Conservation (phyloP, 352 stramenopile species). For the Phytophthora melonis region DNA sequence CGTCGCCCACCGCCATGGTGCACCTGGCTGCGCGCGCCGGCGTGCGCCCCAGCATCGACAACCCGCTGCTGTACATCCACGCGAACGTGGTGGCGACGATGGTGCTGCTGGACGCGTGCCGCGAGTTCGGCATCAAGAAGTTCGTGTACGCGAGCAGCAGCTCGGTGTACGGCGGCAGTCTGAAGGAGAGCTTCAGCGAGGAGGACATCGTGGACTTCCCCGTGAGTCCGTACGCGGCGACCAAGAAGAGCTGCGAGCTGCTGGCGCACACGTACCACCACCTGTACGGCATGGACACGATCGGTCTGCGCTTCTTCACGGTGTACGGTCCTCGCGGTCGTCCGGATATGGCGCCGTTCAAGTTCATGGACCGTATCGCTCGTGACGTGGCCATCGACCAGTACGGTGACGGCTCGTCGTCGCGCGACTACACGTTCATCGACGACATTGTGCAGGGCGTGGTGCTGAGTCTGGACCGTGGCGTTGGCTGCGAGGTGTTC, state of each 20-base stretch:
- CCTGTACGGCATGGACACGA: constrained; percentile 95
- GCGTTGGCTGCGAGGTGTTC: constrained; percentile 94
- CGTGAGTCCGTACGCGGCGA: constrained; percentile 97
- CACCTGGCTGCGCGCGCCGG: constrained; percentile 97
- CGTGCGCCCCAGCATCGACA: constrained; percentile 97
- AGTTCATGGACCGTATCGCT: constrained; percentile 97
- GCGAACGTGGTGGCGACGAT: constrained; percentile 97
- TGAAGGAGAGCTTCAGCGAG: constrained; percentile 93
- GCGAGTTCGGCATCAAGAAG: constrained; percentile 90
- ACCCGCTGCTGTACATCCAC: constrained; percentile 98
- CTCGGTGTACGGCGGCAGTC: constrained; percentile 96
- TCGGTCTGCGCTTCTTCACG: constrained; percentile 98
- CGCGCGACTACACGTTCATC: constrained; percentile 99
- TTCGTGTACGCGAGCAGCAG: constrained; percentile 97
- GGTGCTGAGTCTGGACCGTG: constrained; percentile 75
- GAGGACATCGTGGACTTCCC: constrained; percentile 93
- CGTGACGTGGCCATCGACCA: constrained; percentile 94
- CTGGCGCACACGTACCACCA: constrained; percentile 98
- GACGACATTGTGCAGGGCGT: constrained; percentile 98
- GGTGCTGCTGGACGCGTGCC: constrained; percentile 92
- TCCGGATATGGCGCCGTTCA: constrained; percentile 99
- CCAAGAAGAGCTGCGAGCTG: constrained; percentile 98
- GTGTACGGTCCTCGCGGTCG: constrained; percentile 97
- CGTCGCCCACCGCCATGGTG: constrained; percentile 86
- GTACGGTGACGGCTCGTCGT: constrained; percentile 96